Base-by-base conservation (phyloP, 176 grass and related monocot species). In the Metroxylon sagu region DNA sequence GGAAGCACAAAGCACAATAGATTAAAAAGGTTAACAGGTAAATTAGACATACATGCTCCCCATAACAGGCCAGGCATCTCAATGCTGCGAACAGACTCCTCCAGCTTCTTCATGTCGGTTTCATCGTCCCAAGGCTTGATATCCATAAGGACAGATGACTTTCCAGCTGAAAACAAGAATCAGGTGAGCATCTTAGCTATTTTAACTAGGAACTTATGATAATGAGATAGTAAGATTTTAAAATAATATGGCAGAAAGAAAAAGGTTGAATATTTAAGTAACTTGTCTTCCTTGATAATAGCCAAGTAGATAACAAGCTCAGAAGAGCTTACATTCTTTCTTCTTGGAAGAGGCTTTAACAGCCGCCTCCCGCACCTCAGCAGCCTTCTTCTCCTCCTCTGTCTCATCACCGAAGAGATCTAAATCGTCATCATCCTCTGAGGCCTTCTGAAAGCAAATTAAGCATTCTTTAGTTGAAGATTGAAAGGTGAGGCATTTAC, bases 81-180 rank as follows among this genome's bases (percentile, higher is more conserved):
- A 19, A 98, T 53, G 25, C 84, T 75, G 53, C 84, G 84, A 4
- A 92, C 93, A 85, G 87, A 59, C 74, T 89, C 87, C 87, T 98
- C 93, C 18, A 98, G 61, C 78, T 85, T 89, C 74, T 98, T 88
- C 82, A 98, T 92, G 57, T 98, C 82, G 5, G 93, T 98, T 21
- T 98, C 93, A 61, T 98, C 93, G 66, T 98, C 93, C 93, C 93
- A 98, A 1, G 87, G 93, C 26, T 98, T 98, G 28, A 98, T 66
- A 75, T 98, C 93, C 74, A 98, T 14, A 6, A 92, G 82, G 30
- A 98, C 79, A 3, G 93, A 98, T 2, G 93, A 98, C 66, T 98
- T 98, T 4, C 93, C 93, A 67, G 84, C 93, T 92, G 19, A 71
- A 15, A 55, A 65, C 6, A 66, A 49, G 5, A 3, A 29, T 71